phyloP scores from a whole-genome alignment of 768 basidiomycete genomes.

The Saitozyma podzolica region DNA sequence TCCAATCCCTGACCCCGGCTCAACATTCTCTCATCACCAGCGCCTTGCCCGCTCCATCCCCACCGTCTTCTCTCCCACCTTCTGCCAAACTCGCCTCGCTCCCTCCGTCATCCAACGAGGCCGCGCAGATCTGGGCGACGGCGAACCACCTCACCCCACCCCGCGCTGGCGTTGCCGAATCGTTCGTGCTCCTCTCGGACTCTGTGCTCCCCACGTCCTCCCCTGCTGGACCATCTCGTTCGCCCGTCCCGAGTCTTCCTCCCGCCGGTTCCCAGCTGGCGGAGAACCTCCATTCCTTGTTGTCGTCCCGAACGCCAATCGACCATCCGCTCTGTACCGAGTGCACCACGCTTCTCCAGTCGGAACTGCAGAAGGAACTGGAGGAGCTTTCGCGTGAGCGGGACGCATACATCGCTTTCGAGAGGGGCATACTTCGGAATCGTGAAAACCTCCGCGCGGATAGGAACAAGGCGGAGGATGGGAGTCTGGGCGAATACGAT shows the following conservation, averaged over 20 bases:
- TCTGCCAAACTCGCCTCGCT: conserved; percentile 48
- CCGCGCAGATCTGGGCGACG: conserved; percentile 33
- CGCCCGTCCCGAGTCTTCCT: conserved; percentile 2
- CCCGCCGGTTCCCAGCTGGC: conserved; percentile 24
- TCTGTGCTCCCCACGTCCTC: conserved; percentile 58
- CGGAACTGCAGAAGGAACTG: conserved; percentile 71
- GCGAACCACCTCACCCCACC: conserved; percentile 10
- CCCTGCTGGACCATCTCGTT: conserved; percentile 54
- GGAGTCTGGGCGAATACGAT: conserved; percentile 52
- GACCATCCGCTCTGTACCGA: conserved; percentile 95
- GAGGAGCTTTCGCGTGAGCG: conserved; percentile 89
- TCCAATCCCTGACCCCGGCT: conserved; percentile 79
- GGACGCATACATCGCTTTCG: conserved; percentile 90
- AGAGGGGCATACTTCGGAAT: conserved; percentile 80
- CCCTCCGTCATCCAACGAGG: conserved; percentile 54
- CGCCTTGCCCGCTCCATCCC: conserved; percentile 59
- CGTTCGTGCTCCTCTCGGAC: conserved; percentile 36
- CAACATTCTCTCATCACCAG: conserved; percentile 84
- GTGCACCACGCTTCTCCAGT: conserved; percentile 80
- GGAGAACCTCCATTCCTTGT: conserved; percentile 38
- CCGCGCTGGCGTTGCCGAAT: conserved; percentile 21
- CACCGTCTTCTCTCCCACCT: conserved; percentile 49
- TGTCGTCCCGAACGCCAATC: conserved; percentile 56
- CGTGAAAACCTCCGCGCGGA: conserved; percentile 61
- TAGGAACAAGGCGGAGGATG: conserved; percentile 59